Evolutionary conservation across 176 grass and related monocot genomes (phyloP).

Genomic region (Neostapfia colusana): DNA sequence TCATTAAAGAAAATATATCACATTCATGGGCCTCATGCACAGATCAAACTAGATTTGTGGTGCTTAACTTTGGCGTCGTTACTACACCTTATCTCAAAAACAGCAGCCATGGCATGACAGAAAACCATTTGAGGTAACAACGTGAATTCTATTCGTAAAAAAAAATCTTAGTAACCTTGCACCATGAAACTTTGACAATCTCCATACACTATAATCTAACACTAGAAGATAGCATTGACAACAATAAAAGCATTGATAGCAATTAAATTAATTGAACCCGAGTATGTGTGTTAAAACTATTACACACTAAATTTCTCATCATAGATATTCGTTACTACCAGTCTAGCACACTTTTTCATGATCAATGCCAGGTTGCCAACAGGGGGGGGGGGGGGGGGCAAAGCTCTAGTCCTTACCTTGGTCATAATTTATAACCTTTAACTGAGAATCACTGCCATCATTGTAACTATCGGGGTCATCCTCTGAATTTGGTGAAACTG

Average conservation of each 20-base stretch:
- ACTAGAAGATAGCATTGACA: too few species aligned
- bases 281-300: not conserved
- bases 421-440: conserved; percentile 47
- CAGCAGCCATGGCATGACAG: not conserved
- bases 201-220: too few species aligned
- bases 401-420: conserved; percentile 46
- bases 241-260: not conserved
- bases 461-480: conserved; percentile 52
- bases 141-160: not conserved
- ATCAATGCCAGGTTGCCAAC: not conserved
- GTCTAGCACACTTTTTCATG: not conserved
- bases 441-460: conserved; percentile 50
- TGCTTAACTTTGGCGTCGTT: not conserved
- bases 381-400: too few species aligned
- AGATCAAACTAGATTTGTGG: not conserved
- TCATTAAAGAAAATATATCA: not conserved
- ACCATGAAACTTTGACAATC: not conserved
- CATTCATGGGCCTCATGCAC: conserved; percentile 19
- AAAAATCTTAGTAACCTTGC: not conserved
- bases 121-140: conserved; percentile 3
- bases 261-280: not conserved
- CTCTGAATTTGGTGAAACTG: conserved; percentile 51
- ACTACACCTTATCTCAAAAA: not conserved
- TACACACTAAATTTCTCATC: not conserved
- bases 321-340: not conserved